Percentiles rank a stretch among this genome's conserved stretches.
Conservation (phyloP, 2,329 filamentous ascomycete species). For the Grosmannia penicillata region DNA sequence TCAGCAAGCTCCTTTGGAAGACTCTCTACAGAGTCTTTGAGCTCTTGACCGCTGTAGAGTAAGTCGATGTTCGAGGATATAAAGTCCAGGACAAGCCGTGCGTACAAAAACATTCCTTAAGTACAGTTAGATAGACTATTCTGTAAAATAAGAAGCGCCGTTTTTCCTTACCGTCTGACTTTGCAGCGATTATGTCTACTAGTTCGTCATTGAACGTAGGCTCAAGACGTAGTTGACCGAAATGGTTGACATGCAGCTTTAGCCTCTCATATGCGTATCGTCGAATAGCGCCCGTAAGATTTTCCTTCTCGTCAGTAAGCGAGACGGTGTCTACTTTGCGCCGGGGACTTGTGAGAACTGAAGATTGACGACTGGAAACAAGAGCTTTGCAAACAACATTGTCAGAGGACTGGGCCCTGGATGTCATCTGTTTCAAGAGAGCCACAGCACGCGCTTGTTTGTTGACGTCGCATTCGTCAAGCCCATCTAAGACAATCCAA, state of each 20-base stretch:
- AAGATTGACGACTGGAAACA: conserved; percentile 13
- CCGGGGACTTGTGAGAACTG: conserved; percentile 7
- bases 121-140: background rate
- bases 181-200: conserved; percentile 9
- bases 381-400: conserved; percentile 14
- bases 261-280: conserved; percentile 10
- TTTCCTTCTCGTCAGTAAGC: conserved; percentile 13
- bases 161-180: conserved; percentile 15
- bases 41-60: conserved; percentile 14
- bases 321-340: conserved; percentile 12
- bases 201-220: conserved; percentile 9
- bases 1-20: background rate
- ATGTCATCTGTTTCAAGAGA: conserved; percentile 9
- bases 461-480: conserved; percentile 12
- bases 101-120: conserved; percentile 23
- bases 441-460: conserved; percentile 7
- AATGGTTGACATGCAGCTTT: conserved; percentile 2
- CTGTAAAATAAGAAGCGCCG: too few relatives aligned
- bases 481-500: conserved; percentile 16
- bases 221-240: conserved; percentile 10
- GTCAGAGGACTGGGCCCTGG: conserved; percentile 1
- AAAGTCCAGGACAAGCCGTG: conserved; percentile 20
- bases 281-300: conserved; percentile 10
- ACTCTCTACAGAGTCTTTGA: conserved; percentile 4
- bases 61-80: conserved; percentile 17